Evolutionary conservation across 345 rosid species (phyloP).

Genomic region (Raphanus sativus): DNA sequence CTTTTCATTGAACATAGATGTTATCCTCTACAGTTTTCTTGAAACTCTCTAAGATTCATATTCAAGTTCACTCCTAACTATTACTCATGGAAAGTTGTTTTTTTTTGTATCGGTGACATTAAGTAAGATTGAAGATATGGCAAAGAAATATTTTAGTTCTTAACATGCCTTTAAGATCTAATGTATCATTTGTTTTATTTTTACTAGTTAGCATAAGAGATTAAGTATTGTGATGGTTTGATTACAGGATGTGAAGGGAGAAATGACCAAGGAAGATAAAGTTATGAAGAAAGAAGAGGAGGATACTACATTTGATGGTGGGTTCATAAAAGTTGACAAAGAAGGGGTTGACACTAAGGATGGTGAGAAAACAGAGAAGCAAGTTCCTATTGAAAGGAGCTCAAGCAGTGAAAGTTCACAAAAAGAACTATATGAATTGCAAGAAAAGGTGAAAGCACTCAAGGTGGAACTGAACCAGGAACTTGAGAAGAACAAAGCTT

Average conservation of each 20-base stretch:
- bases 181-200: neutral
- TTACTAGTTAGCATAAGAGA: neutral
- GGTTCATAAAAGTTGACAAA: constrained; percentile 82
- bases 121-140: neutral
- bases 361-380: constrained; percentile 26
- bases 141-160: neutral
- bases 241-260: constrained; percentile 51
- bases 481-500: constrained; percentile 50
- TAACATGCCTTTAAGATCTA: neutral
- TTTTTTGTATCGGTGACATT: neutral
- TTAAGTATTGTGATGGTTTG: constrained; percentile 20
- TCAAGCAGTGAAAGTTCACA: constrained; percentile 40
- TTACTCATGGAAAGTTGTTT: neutral
- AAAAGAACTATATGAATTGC: constrained; percentile 62
- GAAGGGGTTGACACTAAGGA: constrained; percentile 52
- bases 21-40: neutral
- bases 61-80: neutral
- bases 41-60: too few species aligned
- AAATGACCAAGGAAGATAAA: constrained; percentile 38
- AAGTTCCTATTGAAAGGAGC: constrained; percentile 43
- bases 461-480: constrained; percentile 58
- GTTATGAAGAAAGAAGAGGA: constrained; percentile 71
- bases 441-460: constrained; percentile 67
- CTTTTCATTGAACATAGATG: too few species aligned
- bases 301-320: constrained; percentile 68